Percentiles rank a stretch among this genome's conserved stretches.
Evolutionary conservation across 805 yeast genomes (phyloP).

Genomic region (Metschnikowia aberdeeniae): DNA sequence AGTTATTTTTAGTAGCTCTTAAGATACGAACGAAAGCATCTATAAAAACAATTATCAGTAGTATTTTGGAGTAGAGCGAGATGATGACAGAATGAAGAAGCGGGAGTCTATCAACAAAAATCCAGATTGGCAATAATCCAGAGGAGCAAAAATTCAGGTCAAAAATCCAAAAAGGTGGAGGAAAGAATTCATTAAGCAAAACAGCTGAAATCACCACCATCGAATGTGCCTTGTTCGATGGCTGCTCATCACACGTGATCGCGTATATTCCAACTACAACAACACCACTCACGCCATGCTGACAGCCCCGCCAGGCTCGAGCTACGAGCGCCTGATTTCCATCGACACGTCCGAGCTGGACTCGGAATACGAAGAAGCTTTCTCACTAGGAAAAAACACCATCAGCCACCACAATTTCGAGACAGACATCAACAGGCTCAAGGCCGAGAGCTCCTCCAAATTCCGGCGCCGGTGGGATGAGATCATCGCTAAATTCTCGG

Average conservation of each 20-base stretch:
- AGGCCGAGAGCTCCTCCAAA: constrained; percentile 24
- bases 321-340: constrained; percentile 21
- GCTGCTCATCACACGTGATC: constrained; percentile 1
- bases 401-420: constrained; percentile 11
- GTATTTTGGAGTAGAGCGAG: no score
- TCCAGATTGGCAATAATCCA: no score
- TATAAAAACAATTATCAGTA: no score
- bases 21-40: background rate
- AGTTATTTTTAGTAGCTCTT: background rate
- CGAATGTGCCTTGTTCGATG: no score
- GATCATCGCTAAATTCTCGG: constrained; percentile 49
- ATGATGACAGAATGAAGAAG: no score
- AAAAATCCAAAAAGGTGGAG: no score
- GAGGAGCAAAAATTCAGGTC: no score
- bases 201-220: no score
- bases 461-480: constrained; percentile 41
- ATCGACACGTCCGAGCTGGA: constrained; percentile 17
- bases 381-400: constrained; percentile 14
- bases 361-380: background rate
- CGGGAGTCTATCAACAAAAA: no score
- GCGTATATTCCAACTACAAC: background rate
- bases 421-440: constrained; percentile 23
- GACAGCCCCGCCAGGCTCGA: constrained; percentile 6
- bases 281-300: background rate
- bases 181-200: no score